phyloP scores from a whole-genome alignment of 139 green algal species.

The Tetradesmus lagerheimii region DNA sequence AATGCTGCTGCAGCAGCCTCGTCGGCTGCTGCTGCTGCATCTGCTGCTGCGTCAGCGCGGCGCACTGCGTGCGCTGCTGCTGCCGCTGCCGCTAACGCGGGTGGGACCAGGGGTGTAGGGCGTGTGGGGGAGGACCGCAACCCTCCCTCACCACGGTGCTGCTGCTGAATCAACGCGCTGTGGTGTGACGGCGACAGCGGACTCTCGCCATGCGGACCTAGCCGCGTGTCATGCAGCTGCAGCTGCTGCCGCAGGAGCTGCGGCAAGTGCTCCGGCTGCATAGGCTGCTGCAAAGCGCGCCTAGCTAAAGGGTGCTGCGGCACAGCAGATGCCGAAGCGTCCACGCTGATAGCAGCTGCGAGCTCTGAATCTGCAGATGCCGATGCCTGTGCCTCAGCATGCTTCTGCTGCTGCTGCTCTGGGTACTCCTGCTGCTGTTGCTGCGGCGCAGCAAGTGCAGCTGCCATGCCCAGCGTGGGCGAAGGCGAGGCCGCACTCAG shows the following conservation, averaged over 20 bases:
- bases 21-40: neutral
- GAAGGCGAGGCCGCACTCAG: neutral
- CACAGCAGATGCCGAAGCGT: neutral
- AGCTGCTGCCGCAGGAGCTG: constrained; percentile 17
- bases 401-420: neutral
- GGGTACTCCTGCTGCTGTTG: neutral
- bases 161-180: neutral
- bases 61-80: neutral
- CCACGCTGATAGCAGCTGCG: neutral
- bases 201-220: constrained; percentile 19
- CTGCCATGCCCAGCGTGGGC: neutral
- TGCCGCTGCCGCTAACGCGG: constrained; percentile 5
- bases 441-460: neutral
- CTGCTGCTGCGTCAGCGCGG: constrained; percentile 15
- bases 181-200: constrained; percentile 39
- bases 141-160: neutral
- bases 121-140: constrained; percentile 34
- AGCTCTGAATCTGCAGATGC: too few relatives aligned
- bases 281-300: neutral
- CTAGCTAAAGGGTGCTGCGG: neutral
- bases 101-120: constrained; percentile 44
- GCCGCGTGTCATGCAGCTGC: constrained; percentile 26
- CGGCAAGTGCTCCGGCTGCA: neutral
- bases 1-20: neutral
- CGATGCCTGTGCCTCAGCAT: neutral